Conservation (phyloP, 257 asterid genomes). For the Scutellaria galericulata region DNA sequence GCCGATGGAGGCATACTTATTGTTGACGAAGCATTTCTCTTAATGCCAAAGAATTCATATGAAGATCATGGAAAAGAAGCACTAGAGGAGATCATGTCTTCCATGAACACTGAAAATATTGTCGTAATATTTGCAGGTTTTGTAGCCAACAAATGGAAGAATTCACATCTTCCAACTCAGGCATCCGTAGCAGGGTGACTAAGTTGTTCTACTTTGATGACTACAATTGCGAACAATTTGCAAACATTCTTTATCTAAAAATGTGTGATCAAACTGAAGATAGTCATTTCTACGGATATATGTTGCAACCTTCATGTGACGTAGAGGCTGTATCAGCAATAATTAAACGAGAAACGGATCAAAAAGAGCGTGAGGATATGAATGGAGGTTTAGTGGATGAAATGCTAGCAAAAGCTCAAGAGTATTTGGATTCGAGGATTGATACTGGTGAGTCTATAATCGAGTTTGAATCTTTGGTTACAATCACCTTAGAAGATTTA, state of each 20-base stretch:
- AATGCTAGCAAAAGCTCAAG: not conserved
- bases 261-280: too few relatives aligned
- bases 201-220: slow-evolving; percentile 77
- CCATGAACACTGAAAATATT: too few relatives aligned
- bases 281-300: too few relatives aligned
- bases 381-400: not conserved
- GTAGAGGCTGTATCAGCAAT: slow-evolving; percentile 59
- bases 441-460: not conserved
- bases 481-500: not conserved
- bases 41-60: slow-evolving; percentile 61
- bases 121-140: slow-evolving; percentile 87
- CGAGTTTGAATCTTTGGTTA: not conserved
- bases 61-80: slow-evolving; percentile 85
- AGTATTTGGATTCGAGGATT: not conserved
- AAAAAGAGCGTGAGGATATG: slow-evolving; percentile 53
- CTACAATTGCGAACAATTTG: slow-evolving; percentile 65
- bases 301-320: slow-evolving; percentile 66
- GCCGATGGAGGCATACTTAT: slow-evolving; percentile 85
- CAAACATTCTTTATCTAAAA: slow-evolving; percentile 69
- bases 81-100: slow-evolving; percentile 85
- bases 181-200: slow-evolving; percentile 84
- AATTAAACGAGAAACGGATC: slow-evolving; percentile 55
- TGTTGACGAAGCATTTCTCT: too few relatives aligned
- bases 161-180: too few relatives aligned
- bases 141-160: slow-evolving; percentile 85